phyloP scores from a whole-genome alignment of 2,329 filamentous ascomycete species.

The Aspergillus felis region DNA sequence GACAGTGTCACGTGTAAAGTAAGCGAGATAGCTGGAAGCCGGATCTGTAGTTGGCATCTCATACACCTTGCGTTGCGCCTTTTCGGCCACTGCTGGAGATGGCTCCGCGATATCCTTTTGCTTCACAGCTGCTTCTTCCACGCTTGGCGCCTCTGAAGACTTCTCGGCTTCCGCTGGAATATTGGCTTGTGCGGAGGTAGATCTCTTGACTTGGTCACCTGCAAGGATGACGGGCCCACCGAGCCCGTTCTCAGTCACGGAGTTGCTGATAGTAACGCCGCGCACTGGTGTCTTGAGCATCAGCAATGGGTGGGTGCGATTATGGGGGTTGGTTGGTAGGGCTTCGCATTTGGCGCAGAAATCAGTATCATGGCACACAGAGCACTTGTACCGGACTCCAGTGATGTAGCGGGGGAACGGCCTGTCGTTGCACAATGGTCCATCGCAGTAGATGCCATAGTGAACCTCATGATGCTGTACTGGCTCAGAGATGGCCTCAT shows the following conservation, averaged over 20 bases:
- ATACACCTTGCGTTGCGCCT: constrained; percentile 15
- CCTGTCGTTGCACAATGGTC: constrained; percentile 71
- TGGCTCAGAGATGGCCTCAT: constrained; percentile 59
- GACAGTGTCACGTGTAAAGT: constrained; percentile 75
- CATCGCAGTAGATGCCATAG: constrained; percentile 88
- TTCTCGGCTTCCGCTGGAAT: constrained; percentile 42
- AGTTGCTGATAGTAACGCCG: constrained; percentile 74
- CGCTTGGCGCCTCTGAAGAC: not conserved
- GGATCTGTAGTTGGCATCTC: constrained; percentile 32
- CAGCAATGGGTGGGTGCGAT: constrained; percentile 93
- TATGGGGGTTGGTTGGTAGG: constrained; percentile 76
- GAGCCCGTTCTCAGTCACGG: constrained; percentile 69
- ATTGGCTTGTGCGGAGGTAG: constrained; percentile 46
- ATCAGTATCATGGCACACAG: constrained; percentile 89
- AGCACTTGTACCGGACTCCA: constrained; percentile 93
- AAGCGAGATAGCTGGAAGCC: constrained; percentile 47
- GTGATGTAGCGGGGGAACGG: constrained; percentile 57
- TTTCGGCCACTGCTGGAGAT: constrained; percentile 29
- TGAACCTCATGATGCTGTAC: constrained; percentile 56
- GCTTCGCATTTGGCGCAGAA: constrained; percentile 95
- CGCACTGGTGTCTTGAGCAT: constrained; percentile 94
- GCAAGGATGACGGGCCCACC: constrained; percentile 64
- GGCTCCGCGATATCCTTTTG: constrained; percentile 16
- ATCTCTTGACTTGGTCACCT: constrained; percentile 58
- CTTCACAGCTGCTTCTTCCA: constrained; percentile 3